Conservation (phyloP, 2,329 filamentous ascomycete species). For the Neofusicoccum umdonicola region DNA sequence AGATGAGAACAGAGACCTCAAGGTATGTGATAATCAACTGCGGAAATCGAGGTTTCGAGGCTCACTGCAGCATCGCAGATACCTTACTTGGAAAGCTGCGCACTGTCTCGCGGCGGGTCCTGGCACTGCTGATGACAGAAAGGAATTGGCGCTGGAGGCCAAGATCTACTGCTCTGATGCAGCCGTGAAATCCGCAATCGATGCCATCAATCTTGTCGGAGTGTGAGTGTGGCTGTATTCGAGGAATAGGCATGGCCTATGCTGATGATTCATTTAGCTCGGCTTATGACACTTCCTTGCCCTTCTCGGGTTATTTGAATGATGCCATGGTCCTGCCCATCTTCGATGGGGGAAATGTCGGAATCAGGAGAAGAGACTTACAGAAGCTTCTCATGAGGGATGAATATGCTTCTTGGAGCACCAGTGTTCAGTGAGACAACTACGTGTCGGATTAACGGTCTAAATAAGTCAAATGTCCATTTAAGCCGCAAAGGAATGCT, state of each 20-base stretch:
- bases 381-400: constrained; percentile 46
- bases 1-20: constrained; percentile 52
- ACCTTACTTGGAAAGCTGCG: constrained; percentile 53
- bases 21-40: constrained; percentile 27
- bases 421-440: not conserved
- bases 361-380: constrained; percentile 50
- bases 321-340: constrained; percentile 10
- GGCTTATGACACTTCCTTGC: constrained; percentile 42
- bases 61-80: not conserved
- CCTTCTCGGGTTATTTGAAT: constrained; percentile 38
- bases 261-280: constrained; percentile 24
- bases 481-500: too few relatives aligned
- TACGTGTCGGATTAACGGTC: too few relatives aligned
- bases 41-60: not conserved
- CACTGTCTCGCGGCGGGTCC: constrained; percentile 39
- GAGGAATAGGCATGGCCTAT: not conserved
- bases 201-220: constrained; percentile 54
- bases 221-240: constrained; percentile 32
- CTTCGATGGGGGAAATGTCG: constrained; percentile 57
- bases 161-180: constrained; percentile 54
- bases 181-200: constrained; percentile 48
- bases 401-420: constrained; percentile 49
- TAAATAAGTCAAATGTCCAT: too few relatives aligned
- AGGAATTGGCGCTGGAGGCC: constrained; percentile 50
- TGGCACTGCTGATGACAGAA: constrained; percentile 38